Evolutionary conservation across 306 rosid species (phyloP), one percentile per base, ranked within the genome.

Genomic region (Glycine soja): DNA sequence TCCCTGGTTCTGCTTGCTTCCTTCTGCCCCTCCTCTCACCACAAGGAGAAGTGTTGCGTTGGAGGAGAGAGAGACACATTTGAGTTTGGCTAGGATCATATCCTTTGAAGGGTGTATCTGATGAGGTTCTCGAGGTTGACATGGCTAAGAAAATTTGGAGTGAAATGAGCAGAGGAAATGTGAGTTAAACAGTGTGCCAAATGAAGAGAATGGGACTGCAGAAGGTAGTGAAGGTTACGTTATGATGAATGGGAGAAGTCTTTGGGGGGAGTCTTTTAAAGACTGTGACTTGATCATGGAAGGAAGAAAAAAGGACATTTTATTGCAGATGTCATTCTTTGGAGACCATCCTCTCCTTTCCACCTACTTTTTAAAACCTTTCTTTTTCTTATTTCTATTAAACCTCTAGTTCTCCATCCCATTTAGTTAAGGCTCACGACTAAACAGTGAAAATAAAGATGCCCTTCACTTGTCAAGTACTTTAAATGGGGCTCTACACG

Each of bases 1-100:
- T 86, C 8, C 99, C 98, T 46, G 99, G 98, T 19, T 96, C 98
- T 11, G 95, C 84, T 64, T 92, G 97, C 78, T 90, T 93, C 68
- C 99, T 85, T 74, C 98, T 82, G 0, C 99, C 99, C 84, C 97
- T 89, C 74, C 88, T 90, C 82, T 93, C 98, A 10, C 90, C 91
- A 51, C 75, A 73, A 47, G 89, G 92, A 51, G 89, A 83, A n/a
- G 92, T 85, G 88, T 88, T 94, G 0, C 92, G 59, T 75, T 92
- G 97, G 64, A 94, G 88, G 1, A 90, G 82, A 32, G 94, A 80
- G 47, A 90, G 83, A 15, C 89, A 91, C 88, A 88, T 80, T 75
- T 91, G 93, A 70, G 85, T 54, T 61, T 90, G 90, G 12, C 74
- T 77, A 10, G 78, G 72, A 40, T 92, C 91, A 79, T 54, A 79